Conservation (phyloP, 257 asterid genomes). For the Solanum pimpinellifolium region DNA sequence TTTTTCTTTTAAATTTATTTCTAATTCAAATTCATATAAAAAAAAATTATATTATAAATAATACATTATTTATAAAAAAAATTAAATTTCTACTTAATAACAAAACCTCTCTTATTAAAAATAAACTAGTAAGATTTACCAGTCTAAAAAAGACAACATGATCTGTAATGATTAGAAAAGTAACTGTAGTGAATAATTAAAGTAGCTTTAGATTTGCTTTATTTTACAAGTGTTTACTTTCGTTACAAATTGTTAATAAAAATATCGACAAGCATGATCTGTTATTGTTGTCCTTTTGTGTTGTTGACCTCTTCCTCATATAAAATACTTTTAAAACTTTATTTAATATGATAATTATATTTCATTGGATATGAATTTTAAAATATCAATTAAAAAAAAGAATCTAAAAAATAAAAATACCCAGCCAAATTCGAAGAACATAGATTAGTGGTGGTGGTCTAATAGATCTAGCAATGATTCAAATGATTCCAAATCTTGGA, state of each 20-base stretch:
- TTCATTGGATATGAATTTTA: neutral
- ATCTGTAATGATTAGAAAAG: conserved; percentile 11
- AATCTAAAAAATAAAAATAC: neutral
- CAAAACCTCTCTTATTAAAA: too few relatives aligned
- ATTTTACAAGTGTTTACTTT: neutral
- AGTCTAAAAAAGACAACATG: conserved; percentile 11
- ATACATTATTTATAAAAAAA: too few relatives aligned
- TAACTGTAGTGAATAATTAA: conserved; percentile 6
- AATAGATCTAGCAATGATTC: neutral
- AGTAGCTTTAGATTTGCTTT: conserved; percentile 12
- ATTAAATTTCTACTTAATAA: too few relatives aligned
- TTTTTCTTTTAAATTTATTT: neutral
- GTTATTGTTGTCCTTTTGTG: neutral
- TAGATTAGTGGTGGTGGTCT: neutral
- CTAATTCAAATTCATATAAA: neutral
- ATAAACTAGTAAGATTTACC: neutral
- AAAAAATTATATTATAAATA: neutral
- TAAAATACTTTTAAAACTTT: neutral
- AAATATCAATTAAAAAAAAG: neutral
- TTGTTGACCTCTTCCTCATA: neutral
- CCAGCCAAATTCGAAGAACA: neutral
- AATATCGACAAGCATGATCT: neutral
- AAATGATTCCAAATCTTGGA: neutral
- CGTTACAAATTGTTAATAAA: neutral
- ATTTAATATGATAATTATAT: neutral